These are phyloP conservation scores for Globisporangium nodosum DNA, from an alignment of 352 stramenopile species.

Conservation along the genomic window DNA sequence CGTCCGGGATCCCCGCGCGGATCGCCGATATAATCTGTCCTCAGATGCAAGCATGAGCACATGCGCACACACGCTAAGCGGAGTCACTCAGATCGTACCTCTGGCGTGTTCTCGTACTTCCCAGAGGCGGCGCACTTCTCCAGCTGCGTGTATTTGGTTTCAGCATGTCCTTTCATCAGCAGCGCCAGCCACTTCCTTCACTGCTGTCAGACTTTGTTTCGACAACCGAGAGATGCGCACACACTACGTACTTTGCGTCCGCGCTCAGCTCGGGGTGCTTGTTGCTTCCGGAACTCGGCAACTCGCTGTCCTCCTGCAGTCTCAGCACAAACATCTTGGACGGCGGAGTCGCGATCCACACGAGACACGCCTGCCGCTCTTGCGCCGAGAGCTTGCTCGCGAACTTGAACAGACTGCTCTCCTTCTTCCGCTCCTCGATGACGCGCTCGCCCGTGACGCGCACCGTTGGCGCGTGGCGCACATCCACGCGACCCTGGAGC, in stretches of 20 bases:
- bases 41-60: neutral
- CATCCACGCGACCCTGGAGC: conserved; percentile 68
- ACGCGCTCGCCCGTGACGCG: conserved; percentile 70
- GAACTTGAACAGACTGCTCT: conserved; percentile 64
- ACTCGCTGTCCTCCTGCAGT: conserved; percentile 61
- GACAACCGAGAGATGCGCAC: neutral
- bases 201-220: neutral
- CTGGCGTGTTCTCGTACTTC: conserved; percentile 55
- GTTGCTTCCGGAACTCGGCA: conserved; percentile 13
- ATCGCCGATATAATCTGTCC: conserved; percentile 66
- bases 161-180: conserved; percentile 65
- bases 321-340: conserved; percentile 85
- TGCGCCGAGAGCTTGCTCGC: conserved; percentile 42
- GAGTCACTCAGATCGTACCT: conserved; percentile 26
- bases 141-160: conserved; percentile 80
- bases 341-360: conserved; percentile 78
- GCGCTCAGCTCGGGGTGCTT: conserved; percentile 44
- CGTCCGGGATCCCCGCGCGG: conserved; percentile 68
- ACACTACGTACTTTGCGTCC: conserved; percentile 38
- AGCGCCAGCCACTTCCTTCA: conserved; percentile 61
- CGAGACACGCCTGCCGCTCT: conserved; percentile 59
- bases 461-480: conserved; percentile 71
- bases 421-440: conserved; percentile 70
- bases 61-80: neutral
- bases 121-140: conserved; percentile 63